Evolutionary conservation across 352 stramenopile genomes (phyloP).

Genomic region (Pythium brachiatum): DNA sequence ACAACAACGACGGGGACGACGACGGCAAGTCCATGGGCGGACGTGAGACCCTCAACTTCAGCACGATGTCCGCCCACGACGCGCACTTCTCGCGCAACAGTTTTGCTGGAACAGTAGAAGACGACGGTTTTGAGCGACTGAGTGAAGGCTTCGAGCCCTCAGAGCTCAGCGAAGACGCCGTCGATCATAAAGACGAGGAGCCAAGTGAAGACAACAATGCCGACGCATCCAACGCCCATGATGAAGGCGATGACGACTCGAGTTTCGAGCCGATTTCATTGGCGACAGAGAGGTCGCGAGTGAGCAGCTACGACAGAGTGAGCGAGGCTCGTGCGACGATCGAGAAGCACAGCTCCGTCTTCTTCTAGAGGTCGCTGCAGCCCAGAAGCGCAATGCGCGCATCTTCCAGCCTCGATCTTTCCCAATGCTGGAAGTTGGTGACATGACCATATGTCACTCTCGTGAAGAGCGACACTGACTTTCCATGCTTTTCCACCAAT

Average conservation of each 20-base stretch:
- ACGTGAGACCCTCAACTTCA: slow-evolving; percentile 14
- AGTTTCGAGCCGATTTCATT: background rate
- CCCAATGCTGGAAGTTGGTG: background rate
- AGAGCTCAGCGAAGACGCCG: background rate
- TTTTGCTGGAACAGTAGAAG: slow-evolving; percentile 2
- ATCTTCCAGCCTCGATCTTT: background rate
- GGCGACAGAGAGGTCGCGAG: background rate
- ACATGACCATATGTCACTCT: slow-evolving; percentile 2
- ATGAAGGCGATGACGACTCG: background rate
- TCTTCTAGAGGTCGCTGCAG: slow-evolving; percentile 2
- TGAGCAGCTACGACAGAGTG: background rate
- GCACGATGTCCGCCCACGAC: slow-evolving; percentile 32
- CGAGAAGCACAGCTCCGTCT: slow-evolving; percentile 17
- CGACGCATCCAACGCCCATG: background rate
- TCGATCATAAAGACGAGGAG: background rate
- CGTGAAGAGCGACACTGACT: slow-evolving; percentile 15
- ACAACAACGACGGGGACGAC: slow-evolving; percentile 2
- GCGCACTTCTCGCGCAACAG: slow-evolving; percentile 41
- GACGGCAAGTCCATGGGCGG: slow-evolving; percentile 8
- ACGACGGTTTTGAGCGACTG: slow-evolving; percentile 17
- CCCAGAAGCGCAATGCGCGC: background rate
- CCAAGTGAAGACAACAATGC: slow-evolving; percentile 1
- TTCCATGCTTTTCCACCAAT: slow-evolving; percentile 16
- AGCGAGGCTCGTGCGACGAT: background rate
- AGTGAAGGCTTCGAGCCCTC: slow-evolving; percentile 3